These are phyloP conservation scores for Saturnispora dispora DNA, from an alignment of 805 yeast species.

Conservation along the genomic window DNA sequence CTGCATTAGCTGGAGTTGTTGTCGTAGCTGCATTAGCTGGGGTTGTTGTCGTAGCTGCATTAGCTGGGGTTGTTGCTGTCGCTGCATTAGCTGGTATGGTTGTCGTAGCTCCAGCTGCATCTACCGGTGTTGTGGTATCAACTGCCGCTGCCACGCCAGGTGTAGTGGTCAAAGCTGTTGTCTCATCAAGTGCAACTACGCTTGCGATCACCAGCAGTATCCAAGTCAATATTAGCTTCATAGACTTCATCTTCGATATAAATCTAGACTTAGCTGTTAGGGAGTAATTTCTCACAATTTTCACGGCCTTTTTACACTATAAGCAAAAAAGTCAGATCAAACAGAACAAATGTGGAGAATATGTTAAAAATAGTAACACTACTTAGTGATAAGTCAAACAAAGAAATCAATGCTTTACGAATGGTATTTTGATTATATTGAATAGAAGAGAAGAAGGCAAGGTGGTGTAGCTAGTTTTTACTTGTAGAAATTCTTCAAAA, in stretches of 20 bases:
- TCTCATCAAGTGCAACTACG: not conserved
- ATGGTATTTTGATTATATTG: not conserved
- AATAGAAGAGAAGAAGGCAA: not conserved
- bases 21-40: slow-evolving; percentile 11
- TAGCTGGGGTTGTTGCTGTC: slow-evolving; percentile 11
- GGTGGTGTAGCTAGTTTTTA: not conserved
- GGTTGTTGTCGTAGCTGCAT: slow-evolving; percentile 12
- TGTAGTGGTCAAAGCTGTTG: slow-evolving; percentile 9
- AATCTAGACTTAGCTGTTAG: not conserved
- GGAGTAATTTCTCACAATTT: not conserved
- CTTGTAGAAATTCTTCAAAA: no score
- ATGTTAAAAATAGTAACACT: not conserved
- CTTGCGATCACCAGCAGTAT: not conserved
- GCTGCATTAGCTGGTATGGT: not conserved
- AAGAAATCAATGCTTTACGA: not conserved
- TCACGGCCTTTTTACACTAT: not conserved
- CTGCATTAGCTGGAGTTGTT: slow-evolving; percentile 9
- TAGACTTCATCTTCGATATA: not conserved
- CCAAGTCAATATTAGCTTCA: not conserved
- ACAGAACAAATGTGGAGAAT: not conserved
- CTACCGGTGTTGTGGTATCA: no score
- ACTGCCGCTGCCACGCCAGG: no score
- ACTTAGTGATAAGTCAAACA: not conserved
- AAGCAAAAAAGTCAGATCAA: not conserved
- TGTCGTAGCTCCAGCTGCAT: no score